Percentiles rank a stretch among this genome's conserved stretches.
phyloP scores from a whole-genome alignment of 352 stramenopile genomes.

The Globisporangium splendens region DNA sequence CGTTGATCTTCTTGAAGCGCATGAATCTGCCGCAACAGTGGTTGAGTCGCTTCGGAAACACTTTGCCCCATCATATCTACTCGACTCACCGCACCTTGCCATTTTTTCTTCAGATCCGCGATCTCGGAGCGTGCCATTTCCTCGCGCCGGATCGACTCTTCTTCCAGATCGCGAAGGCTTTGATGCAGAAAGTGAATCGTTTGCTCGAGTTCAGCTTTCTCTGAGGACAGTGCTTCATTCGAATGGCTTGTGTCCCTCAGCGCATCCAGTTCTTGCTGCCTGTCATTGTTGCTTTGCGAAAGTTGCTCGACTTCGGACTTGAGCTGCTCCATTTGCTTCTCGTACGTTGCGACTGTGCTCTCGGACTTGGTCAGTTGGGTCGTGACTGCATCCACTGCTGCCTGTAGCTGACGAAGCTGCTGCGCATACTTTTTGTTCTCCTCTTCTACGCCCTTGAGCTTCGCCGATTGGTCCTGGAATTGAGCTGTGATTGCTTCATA shows the following conservation, averaged over 20 bases:
- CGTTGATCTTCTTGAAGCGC: conserved; percentile 66
- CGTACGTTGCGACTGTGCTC: conserved; percentile 15
- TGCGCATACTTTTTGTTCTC: conserved; percentile 39
- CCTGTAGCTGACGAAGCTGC: conserved; percentile 31
- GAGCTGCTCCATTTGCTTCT: conserved; percentile 21
- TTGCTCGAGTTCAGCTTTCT: conserved; percentile 55
- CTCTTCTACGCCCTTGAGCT: conserved; percentile 47
- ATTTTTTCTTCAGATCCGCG: conserved; percentile 68
- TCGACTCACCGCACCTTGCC: conserved; percentile 63
- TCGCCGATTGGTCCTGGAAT: conserved; percentile 36
- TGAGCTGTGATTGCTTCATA: conserved; percentile 45
- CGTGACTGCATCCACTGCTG: conserved; percentile 16
- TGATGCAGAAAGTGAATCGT: conserved; percentile 65
- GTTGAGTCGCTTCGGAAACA: conserved; percentile 68
- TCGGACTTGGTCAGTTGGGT: conserved; percentile 33
- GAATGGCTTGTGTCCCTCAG: conserved; percentile 45
- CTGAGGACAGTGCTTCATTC: conserved; percentile 40
- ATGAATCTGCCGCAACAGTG: conserved; percentile 71
- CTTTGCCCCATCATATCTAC: conserved; percentile 69
- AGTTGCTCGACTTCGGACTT: conserved; percentile 26
- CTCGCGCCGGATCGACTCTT: conserved; percentile 51
- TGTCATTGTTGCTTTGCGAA: conserved; percentile 24
- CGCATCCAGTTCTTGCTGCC: conserved; percentile 32
- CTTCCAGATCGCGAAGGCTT: conserved; percentile 47
- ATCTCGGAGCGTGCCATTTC: conserved; percentile 57